A percentile compares a stretch with the other conserved stretches of the same genome.
Evolutionary conservation across 129 eudicot genomes (phyloP).

Genomic region (Pulicaria dysenterica): DNA sequence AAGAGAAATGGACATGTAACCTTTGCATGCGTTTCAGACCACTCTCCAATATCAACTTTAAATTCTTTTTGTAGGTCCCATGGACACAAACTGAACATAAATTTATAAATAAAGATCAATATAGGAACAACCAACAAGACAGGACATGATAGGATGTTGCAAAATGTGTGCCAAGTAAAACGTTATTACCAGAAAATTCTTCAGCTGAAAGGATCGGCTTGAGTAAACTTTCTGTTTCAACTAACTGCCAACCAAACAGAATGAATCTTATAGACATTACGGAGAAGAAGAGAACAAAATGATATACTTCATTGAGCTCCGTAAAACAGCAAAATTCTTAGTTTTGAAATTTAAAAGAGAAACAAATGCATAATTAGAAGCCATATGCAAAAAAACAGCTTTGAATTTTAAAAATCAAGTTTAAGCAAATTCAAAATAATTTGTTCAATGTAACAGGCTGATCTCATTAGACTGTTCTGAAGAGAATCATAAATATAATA

Average conservation of each 20-base stretch:
- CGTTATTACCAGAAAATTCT: slow-evolving; percentile 64
- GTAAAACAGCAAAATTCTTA: not conserved
- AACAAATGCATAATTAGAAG: not conserved
- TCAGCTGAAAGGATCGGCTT: slow-evolving; percentile 87
- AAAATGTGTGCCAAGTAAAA: slow-evolving; percentile 8
- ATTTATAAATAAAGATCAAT: not conserved
- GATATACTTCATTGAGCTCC: not conserved
- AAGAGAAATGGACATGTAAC: slow-evolving; percentile 86
- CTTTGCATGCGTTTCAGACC: slow-evolving; percentile 95
- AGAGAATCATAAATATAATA: slow-evolving; percentile 14
- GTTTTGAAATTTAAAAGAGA: slow-evolving; percentile 6
- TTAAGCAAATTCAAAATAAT: slow-evolving; percentile 1
- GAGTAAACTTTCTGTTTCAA: slow-evolving; percentile 78
- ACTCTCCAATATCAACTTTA: slow-evolving; percentile 62
- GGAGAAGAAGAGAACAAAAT: not conserved
- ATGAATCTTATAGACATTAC: not conserved
- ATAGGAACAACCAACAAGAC: too few relatives aligned
- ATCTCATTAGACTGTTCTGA: not conserved
- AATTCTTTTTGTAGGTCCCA: slow-evolving; percentile 83
- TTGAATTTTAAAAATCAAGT: not conserved
- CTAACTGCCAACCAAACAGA: slow-evolving; percentile 56
- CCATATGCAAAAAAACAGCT: not conserved
- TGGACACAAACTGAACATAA: slow-evolving; percentile 75
- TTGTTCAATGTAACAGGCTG: not conserved
- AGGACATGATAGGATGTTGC: not conserved